Evolutionary conservation across 768 basidiomycete species (phyloP), one percentile per base, ranked within the genome.

Genomic region (Lanmaoa pseudosensibilis): DNA sequence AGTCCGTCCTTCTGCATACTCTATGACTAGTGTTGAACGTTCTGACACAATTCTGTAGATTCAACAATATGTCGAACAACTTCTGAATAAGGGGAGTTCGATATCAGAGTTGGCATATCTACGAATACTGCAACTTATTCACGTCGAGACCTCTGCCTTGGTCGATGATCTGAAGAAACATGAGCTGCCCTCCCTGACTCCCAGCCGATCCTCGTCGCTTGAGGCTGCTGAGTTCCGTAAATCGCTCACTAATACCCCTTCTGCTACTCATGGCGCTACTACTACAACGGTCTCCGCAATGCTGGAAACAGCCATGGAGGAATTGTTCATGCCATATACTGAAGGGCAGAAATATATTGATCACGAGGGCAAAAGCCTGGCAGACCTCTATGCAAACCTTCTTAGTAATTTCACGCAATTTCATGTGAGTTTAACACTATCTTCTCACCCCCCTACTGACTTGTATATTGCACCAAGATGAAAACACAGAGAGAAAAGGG

Each of bases 301-400:
- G 91, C 79, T 99, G n/a, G 97, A 98, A 70, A 86, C 84, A 9
- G 91, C 94, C 9, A 87, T 97, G 84, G 97, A 98, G 59, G 97
- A 98, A 67, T 82, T 98, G 19, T 98, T 98, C 60, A 85, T 94
- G 21, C 91, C 93, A 4, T 98, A 95, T 66, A 89, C 87, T 2
- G 96, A 99, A 73, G 94, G 92, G 4, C 85, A 85, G 56, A 78
- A 94, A 54, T 98, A 98, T 68, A 80, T 98, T 4, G 97, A 98
- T 65, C 85, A 86, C 40, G 97, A 99, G 77, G 90, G 84, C 59
- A 89, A 85, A 68, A 93, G 85, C 65, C 69, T 98, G 45, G 83
- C 84, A 1, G 83, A 88, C 40, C 78, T 98, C 13, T 98, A 94
- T 67, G 81, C 86, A 8, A 79, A 74, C 19, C 83, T 90, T 58